Conservation (phyloP, 2,329 filamentous ascomycete genomes). For the Blastomyces emzantsi region DNA sequence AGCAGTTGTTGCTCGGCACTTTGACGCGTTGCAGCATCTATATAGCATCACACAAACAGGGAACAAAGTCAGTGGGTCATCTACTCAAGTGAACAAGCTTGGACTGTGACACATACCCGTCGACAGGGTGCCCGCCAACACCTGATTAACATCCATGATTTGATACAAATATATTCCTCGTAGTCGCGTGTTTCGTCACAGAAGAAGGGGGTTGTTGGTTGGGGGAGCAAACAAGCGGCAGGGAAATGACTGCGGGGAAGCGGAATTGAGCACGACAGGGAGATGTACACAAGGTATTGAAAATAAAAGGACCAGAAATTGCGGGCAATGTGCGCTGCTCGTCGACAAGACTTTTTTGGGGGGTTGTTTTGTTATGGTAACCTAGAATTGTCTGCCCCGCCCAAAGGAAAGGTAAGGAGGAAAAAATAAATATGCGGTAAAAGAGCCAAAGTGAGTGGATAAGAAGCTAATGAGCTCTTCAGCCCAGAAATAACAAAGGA, state of each 20-base stretch:
- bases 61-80: neutral
- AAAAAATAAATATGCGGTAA: conserved; percentile 9
- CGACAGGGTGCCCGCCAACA: conserved; percentile 94
- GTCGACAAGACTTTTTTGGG: conserved; percentile 9
- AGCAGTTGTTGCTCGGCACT: conserved; percentile 89
- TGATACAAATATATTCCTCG: neutral
- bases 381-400: conserved; percentile 19
- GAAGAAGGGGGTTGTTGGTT: neutral
- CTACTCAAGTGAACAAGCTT: conserved; percentile 6
- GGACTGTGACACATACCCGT: conserved; percentile 56
- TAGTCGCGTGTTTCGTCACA: conserved; percentile 4
- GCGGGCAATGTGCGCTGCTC: neutral
- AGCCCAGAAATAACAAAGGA: neutral
- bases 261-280: neutral
- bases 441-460: conserved; percentile 13
- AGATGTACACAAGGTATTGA: neutral
- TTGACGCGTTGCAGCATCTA: conserved; percentile 83
- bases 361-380: conserved; percentile 17
- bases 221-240: conserved; percentile 1
- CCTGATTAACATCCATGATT: conserved; percentile 83
- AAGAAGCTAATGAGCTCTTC: neutral
- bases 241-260: neutral
- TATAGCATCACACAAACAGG: conserved; percentile 15
- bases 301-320: neutral
- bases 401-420: conserved; percentile 13